phyloP scores from a whole-genome alignment of 1,284 basidiomycete genomes.

The Puccinia coronata region DNA sequence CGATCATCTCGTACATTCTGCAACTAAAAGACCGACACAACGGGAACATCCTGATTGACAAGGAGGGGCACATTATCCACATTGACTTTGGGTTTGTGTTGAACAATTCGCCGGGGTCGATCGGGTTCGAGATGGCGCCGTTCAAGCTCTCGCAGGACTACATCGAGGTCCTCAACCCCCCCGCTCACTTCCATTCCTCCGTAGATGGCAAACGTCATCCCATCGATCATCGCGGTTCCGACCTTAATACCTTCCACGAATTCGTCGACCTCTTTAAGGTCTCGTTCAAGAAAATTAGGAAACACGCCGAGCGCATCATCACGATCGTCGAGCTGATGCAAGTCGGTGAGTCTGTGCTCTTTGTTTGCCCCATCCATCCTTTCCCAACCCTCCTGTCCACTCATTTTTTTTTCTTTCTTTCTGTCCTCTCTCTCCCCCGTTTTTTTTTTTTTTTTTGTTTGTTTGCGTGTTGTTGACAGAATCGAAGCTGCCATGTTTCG shows the following conservation, averaged over 20 bases:
- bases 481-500: conserved; percentile 87
- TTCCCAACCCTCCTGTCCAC: no score
- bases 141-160: conserved; percentile 97
- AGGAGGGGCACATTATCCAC: conserved; percentile 85
- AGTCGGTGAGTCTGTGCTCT: conserved; percentile 66
- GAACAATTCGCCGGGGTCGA: conserved; percentile 77
- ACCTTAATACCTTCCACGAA: conserved; percentile 72
- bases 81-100: conserved; percentile 99
- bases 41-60: conserved; percentile 94
- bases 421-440: neutral
- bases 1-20: conserved; percentile 87
- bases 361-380: neutral
- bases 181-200: neutral
- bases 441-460: conserved; percentile 9
- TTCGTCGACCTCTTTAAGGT: conserved; percentile 86
- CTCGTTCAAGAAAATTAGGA: conserved; percentile 88
- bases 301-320: conserved; percentile 94
- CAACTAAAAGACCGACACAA: conserved; percentile 99
- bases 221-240: neutral
- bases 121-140: conserved; percentile 97
- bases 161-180: conserved; percentile 81
- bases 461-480: conserved; percentile 64
- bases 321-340: conserved; percentile 96
- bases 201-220: conserved; percentile 8
- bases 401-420: neutral